Evolutionary conservation across 768 basidiomycete genomes (phyloP).

Genomic region (Pulveroboletus sp.): DNA sequence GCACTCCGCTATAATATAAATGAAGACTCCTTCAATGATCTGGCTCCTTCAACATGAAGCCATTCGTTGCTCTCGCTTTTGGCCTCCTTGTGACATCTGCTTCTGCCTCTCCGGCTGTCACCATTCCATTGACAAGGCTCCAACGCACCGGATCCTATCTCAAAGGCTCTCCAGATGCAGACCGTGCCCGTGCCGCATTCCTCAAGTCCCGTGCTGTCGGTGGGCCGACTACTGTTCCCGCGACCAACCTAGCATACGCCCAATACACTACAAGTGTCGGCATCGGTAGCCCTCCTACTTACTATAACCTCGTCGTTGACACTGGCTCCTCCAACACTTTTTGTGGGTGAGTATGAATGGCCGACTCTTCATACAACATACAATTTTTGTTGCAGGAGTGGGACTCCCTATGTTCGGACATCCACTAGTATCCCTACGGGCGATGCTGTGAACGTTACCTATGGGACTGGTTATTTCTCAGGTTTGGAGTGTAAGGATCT

Average conservation of each 20-base stretch:
- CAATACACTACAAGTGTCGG: constrained; percentile 17
- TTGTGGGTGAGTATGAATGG: constrained; percentile 14
- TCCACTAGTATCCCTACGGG: constrained; percentile 18
- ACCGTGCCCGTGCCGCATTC: constrained; percentile 6
- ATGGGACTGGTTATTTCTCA: constrained; percentile 10
- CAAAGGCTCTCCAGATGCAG: constrained; percentile 4
- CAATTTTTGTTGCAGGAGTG: constrained; percentile 1
- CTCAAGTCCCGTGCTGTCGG: not conserved
- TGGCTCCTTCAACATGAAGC: not conserved
- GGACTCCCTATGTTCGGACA: constrained; percentile 12
- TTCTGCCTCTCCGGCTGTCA: constrained; percentile 1
- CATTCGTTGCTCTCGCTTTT: not conserved
- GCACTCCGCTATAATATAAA: no score
- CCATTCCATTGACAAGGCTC: constrained; percentile 4
- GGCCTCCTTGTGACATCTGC: constrained; percentile 1
- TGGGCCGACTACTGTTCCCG: not conserved
- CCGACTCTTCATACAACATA: no score
- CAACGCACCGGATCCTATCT: constrained; percentile 2
- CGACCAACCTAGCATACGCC: constrained; percentile 2
- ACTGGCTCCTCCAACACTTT: constrained; percentile 27
- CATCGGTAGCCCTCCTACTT: constrained; percentile 18
- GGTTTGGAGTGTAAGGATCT: constrained; percentile 33
- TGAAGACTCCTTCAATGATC: no score
- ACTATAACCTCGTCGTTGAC: constrained; percentile 23
- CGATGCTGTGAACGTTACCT: not conserved